A percentile compares a stretch with the other conserved stretches of the same genome.
Evolutionary conservation across 495 filamentous ascomycete species (phyloP).

Genomic region (Arthonia radiata): DNA sequence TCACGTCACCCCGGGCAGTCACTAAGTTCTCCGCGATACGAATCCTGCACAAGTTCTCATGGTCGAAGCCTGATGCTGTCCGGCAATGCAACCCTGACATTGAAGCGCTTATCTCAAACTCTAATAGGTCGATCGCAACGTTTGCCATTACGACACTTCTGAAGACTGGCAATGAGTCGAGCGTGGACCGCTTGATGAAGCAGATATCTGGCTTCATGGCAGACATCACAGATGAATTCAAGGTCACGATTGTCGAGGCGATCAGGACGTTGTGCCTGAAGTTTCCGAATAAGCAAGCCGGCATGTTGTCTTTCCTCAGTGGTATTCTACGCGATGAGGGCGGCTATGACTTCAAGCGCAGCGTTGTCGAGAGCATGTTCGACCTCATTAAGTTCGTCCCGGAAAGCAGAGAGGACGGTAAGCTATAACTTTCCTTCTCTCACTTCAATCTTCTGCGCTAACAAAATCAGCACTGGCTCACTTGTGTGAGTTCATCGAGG

Average conservation of each 20-base stretch:
- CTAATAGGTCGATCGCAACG: slow-evolving; percentile 90
- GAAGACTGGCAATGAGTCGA: slow-evolving; percentile 93
- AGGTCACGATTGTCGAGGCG: slow-evolving; percentile 96
- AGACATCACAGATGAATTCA: slow-evolving; percentile 96
- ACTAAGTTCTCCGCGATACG: slow-evolving; percentile 96
- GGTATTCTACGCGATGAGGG: slow-evolving; percentile 88
- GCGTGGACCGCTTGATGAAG: slow-evolving; percentile 59
- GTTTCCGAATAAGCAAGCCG: slow-evolving; percentile 92
- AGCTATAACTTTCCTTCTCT: slow-evolving; percentile 4
- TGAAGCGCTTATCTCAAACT: slow-evolving; percentile 83
- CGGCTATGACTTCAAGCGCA: slow-evolving; percentile 94
- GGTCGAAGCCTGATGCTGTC: slow-evolving; percentile 81
- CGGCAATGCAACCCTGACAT: slow-evolving; percentile 92
- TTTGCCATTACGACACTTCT: slow-evolving; percentile 95
- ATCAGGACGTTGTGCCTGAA: slow-evolving; percentile 91
- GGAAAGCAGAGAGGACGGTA: slow-evolving; percentile 82
- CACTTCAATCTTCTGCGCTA: slow-evolving; percentile 1
- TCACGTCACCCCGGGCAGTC: slow-evolving; percentile 85
- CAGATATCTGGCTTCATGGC: slow-evolving; percentile 56
- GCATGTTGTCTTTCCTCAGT: slow-evolving; percentile 90
- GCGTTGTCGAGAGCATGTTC: slow-evolving; percentile 97
- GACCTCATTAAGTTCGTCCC: slow-evolving; percentile 98
- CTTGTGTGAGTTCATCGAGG: slow-evolving; percentile 96
- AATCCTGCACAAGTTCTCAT: slow-evolving; percentile 86
- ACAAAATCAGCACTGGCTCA: slow-evolving; percentile 48